Evolutionary conservation across 805 yeast species (phyloP).

Genomic region (Saccharomycopsis synnaedendra): DNA sequence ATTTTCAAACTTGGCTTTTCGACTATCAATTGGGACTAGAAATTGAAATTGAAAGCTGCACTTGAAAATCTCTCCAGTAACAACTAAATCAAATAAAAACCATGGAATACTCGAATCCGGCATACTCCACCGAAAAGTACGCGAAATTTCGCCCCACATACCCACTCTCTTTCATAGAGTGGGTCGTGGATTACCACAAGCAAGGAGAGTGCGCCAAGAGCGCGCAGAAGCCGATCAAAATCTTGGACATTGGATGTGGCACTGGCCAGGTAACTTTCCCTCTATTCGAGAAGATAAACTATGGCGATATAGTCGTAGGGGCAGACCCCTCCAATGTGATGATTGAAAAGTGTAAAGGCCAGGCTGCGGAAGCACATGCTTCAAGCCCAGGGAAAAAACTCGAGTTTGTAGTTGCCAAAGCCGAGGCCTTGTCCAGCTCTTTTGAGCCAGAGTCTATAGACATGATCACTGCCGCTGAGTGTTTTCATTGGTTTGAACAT

Average conservation of each 20-base stretch:
- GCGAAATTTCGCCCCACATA: constrained; percentile 55
- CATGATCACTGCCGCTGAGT: constrained; percentile 69
- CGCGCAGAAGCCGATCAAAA: constrained; percentile 23
- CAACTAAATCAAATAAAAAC: neutral
- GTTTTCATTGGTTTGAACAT: constrained; percentile 77
- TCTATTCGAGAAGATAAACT: constrained; percentile 28
- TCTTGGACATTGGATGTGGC: constrained; percentile 72
- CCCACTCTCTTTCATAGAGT: constrained; percentile 37
- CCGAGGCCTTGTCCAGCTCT: constrained; percentile 23
- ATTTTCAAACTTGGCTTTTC: too few species aligned
- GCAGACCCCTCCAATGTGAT: constrained; percentile 49
- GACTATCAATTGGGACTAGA: too few species aligned
- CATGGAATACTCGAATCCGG: constrained; percentile 1
- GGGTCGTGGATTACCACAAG: constrained; percentile 25
- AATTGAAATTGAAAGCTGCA: too few species aligned
- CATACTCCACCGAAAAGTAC: constrained; percentile 25
- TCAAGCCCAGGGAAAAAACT: neutral
- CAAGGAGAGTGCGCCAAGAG: constrained; percentile 21
- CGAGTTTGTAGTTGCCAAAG: neutral
- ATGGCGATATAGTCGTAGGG: constrained; percentile 37
- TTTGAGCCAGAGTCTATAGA: constrained; percentile 35
- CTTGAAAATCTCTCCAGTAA: neutral
- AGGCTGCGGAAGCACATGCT: too few species aligned
- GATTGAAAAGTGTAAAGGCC: constrained; percentile 27
- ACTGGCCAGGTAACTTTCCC: constrained; percentile 64